Evolutionary conservation across 257 asterid species (phyloP), one percentile per base, ranked within the genome.

Genomic region (Schizonepeta tenuifolia): DNA sequence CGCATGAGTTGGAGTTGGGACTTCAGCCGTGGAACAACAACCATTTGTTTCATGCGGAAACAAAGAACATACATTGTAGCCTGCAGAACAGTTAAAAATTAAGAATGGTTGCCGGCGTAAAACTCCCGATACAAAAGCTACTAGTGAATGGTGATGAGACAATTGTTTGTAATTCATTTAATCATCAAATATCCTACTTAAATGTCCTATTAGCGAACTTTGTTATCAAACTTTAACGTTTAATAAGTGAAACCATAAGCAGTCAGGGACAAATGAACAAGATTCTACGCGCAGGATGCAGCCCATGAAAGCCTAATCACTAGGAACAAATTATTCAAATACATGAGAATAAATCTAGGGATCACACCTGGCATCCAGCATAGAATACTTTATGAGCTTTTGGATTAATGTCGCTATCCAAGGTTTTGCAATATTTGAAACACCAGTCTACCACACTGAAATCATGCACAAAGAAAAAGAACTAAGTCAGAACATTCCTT

Each of bases 11-110:
- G 80, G 31, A 87, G 86, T 46, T 84, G 87, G 73, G 95, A 87
- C 75, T 79, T 84, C 72, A 88, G 71, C 14, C 80, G 87, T 54
- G 96, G 96, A 69, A 85, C 43, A 50, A 73, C 80, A 63, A 87
- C 82, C 79, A 91, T 84, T 75, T 92, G 89, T 77, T 80, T 90
- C 95, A 88, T 82, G 40, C 95, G 97, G 46, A 94, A 94, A 85
- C 98, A 91, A 71, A 94, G 92, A 59, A 91, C 90, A 70, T 94
- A 94, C 95, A 94, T 87, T 58, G 76, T 71, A 70, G 97, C 99
- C 99, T 94, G 86, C 79, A 80, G 64, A 40, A 72, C 15, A 71
- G 31, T 33, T 65, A 47, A 62, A 26, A 54, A 73, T 66, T 60
- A 74, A 78, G 40, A 38, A 14, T 15, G 65, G 6, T n/a, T n/a